A percentile compares a stretch with the other conserved stretches of the same genome.
These are phyloP conservation scores for Blepharisma japonicum DNA, from an alignment of 73 alveolate species.

Conservation along the genomic window DNA sequence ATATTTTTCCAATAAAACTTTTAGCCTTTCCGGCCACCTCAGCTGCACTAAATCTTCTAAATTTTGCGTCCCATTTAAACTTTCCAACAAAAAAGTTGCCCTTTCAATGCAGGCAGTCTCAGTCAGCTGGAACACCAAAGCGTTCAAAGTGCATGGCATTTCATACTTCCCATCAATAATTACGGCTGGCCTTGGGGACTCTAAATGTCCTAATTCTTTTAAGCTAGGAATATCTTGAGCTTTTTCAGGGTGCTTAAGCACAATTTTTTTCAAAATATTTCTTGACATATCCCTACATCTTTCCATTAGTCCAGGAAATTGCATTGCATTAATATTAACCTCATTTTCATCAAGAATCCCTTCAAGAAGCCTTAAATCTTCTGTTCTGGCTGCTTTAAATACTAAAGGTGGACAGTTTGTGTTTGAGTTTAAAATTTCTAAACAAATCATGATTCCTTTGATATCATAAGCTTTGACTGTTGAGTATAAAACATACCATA, in stretches of 20 bases:
- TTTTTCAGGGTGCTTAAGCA: slow-evolving; percentile 15
- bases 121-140: slow-evolving; percentile 11
- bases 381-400: neutral
- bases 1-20: neutral
- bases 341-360: neutral
- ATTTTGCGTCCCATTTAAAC: neutral
- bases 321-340: slow-evolving; percentile 7
- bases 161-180: slow-evolving; percentile 1
- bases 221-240: neutral
- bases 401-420: slow-evolving; percentile 6
- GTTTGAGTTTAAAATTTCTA: neutral
- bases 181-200: too few species aligned
- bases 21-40: slow-evolving; percentile 22
- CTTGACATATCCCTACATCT: neutral
- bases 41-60: neutral
- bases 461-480: slow-evolving; percentile 22
- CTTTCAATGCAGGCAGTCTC: slow-evolving; percentile 23
- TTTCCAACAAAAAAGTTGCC: slow-evolving; percentile 13
- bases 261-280: neutral
- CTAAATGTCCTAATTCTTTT: neutral
- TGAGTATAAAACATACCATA: neutral
- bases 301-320: slow-evolving; percentile 19
- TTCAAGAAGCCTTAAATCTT: slow-evolving; percentile 10
- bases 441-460: slow-evolving; percentile 6
- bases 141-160: slow-evolving; percentile 12